Base-by-base conservation (phyloP, 2,329 filamentous ascomycete species). In the Epichloe amarillans region DNA sequence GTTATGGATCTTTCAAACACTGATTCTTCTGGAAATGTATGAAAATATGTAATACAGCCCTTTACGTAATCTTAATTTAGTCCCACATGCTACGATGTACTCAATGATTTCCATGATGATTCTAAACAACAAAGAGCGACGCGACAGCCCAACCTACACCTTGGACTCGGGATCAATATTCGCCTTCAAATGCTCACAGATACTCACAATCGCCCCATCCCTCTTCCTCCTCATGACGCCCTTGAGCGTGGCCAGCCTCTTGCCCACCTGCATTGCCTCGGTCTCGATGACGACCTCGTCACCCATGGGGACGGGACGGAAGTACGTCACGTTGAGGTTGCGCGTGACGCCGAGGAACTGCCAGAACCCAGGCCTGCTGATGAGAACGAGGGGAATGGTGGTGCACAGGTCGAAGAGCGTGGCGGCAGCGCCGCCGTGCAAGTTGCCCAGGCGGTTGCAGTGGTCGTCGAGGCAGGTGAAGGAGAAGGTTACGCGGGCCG, bases 351-450 rank as follows among this genome's bases (percentile, higher is more conserved):
- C 83, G 23, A 82, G 71, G 39, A 67, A 69, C 51, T 72, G 67
- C 76, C 83, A 86, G 62, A 75, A 79, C 5, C 80, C 83, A 0
- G 76, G 77, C 21, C 68, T 68, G 43, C 74, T 73, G 48, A 83
- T 63, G 38, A 82, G 71, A 10, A 74, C 64, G 12, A 87, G 64
- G 3, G 79, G 70, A 17, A 79, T 62, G 3, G 78, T 79, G 0
- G 84, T 86, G 57, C 78, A 74, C 52, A 77, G 68, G 66, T 88
- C 85, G 56, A 87, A 82, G 4, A 88, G 65, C 0, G 82, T 82
- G 2, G 84, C 76, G 0, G 79, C 72, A 55, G 79, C 82, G 17
- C 80, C 80, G 49, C 79, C 80, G 60, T 83, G 80, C 50, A 84
- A 66, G 65, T 75, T 82, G 26, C 64, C 63, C 14, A 74, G 52